Evolutionary conservation across 306 rosid genomes (phyloP).

Genomic region (Corylus heterophylla): DNA sequence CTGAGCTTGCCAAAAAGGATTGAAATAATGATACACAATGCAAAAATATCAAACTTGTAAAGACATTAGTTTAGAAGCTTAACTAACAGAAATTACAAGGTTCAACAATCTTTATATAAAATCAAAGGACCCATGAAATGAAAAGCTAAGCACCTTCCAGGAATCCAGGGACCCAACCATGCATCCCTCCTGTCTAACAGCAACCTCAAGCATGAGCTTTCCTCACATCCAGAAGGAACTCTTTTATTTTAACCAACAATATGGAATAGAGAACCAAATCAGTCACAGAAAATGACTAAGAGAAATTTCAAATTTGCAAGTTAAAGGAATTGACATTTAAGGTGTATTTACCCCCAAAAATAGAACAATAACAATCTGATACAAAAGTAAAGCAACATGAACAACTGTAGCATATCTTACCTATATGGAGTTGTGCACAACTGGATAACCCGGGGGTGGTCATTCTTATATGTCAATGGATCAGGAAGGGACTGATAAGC

Average conservation of each 20-base stretch:
- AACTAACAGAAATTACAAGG: not conserved
- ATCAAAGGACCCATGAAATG: slow-evolving; percentile 14
- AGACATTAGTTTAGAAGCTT: slow-evolving; percentile 8
- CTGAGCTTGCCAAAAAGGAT: slow-evolving; percentile 1
- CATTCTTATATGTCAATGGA: slow-evolving; percentile 74
- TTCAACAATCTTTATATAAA: not conserved
- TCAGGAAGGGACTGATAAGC: slow-evolving; percentile 93
- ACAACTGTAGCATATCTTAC: slow-evolving; percentile 38
- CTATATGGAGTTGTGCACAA: slow-evolving; percentile 89
- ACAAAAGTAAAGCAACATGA: slow-evolving; percentile 20
- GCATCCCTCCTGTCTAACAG: slow-evolving; percentile 96
- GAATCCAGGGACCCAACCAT: slow-evolving; percentile 99
- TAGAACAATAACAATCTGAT: slow-evolving; percentile 14
- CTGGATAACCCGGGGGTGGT: slow-evolving; percentile 74
- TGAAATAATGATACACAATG: not conserved
- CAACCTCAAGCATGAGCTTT: slow-evolving; percentile 93
- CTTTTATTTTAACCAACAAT: slow-evolving; percentile 44
- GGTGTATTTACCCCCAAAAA: slow-evolving; percentile 4
- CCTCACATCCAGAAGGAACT: slow-evolving; percentile 80
- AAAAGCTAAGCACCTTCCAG: slow-evolving; percentile 76
- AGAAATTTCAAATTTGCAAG: not conserved
- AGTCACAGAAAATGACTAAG: slow-evolving; percentile 22
- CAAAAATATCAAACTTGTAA: not conserved
- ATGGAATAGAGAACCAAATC: slow-evolving; percentile 35
- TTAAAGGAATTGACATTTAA: slow-evolving; percentile 2